Conservation (phyloP, 2,329 filamentous ascomycete genomes). For the Clonostachys solani region DNA sequence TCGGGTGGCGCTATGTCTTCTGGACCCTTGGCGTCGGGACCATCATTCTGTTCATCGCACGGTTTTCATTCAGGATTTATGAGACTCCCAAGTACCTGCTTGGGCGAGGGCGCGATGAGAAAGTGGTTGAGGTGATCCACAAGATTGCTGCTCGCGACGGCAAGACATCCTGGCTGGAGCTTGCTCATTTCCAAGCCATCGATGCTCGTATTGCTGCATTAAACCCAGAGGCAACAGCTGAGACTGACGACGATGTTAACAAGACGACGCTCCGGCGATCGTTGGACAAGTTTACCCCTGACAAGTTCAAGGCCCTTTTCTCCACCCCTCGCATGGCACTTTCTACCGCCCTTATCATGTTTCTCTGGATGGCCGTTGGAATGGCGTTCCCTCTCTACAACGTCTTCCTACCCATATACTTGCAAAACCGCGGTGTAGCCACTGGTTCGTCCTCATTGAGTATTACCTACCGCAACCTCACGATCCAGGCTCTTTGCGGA, state of each 20-base stretch:
- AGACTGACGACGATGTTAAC: neutral
- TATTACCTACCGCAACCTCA: constrained; percentile 8
- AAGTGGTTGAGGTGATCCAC: constrained; percentile 35
- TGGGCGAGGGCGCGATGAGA: constrained; percentile 25
- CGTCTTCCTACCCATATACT: constrained; percentile 27
- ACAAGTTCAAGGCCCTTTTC: constrained; percentile 51
- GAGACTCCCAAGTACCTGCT: constrained; percentile 33
- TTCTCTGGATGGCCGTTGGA: constrained; percentile 55
- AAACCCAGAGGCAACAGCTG: constrained; percentile 13
- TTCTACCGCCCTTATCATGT: constrained; percentile 47
- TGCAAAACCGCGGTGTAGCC: constrained; percentile 13
- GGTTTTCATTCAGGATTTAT: constrained; percentile 25
- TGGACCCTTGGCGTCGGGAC: constrained; percentile 30
- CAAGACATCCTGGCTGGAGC: constrained; percentile 12
- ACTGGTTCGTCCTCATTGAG: constrained; percentile 4
- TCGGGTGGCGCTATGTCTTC: constrained; percentile 37
- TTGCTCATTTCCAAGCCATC: constrained; percentile 11
- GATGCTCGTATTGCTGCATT: constrained; percentile 7
- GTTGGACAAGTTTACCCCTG: constrained; percentile 44
- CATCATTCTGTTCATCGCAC: constrained; percentile 25
- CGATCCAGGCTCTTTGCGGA: constrained; percentile 11
- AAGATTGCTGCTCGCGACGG: constrained; percentile 23
- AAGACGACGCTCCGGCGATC: constrained; percentile 22
- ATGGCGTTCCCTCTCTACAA: constrained; percentile 55
- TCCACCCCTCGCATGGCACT: constrained; percentile 44